Conservation (phyloP, 2,329 filamentous ascomycete genomes). For the Colletotrichum coccodes region DNA sequence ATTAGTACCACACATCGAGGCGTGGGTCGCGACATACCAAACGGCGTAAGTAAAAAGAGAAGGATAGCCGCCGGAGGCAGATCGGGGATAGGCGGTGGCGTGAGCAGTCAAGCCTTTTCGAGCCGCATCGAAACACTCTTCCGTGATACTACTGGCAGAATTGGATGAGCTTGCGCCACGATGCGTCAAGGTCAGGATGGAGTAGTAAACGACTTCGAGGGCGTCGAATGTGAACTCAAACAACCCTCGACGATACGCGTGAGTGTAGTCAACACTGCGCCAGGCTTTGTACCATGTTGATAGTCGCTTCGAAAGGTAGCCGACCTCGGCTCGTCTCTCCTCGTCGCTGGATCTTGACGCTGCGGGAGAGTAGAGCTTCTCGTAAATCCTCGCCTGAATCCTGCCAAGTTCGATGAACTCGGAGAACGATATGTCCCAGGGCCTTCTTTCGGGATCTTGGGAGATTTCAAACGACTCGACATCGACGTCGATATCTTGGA, state of each 20-base stretch:
- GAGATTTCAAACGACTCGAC: slow-evolving; percentile 20
- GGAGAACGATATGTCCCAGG: slow-evolving; percentile 26
- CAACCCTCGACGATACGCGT: slow-evolving; percentile 30
- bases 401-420: slow-evolving; percentile 29
- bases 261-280: slow-evolving; percentile 27
- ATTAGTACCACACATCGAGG: background rate
- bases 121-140: slow-evolving; percentile 34
- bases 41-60: slow-evolving; percentile 34
- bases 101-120: slow-evolving; percentile 33
- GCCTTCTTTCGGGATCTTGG: slow-evolving; percentile 2
- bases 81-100: slow-evolving; percentile 28
- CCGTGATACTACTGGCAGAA: slow-evolving; percentile 26
- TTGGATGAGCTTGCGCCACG: slow-evolving; percentile 31
- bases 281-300: slow-evolving; percentile 31
- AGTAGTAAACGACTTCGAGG: slow-evolving; percentile 35
- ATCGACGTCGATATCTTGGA: slow-evolving; percentile 35
- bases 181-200: slow-evolving; percentile 34
- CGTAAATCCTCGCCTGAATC: slow-evolving; percentile 31
- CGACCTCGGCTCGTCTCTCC: slow-evolving; percentile 1
- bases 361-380: slow-evolving; percentile 29
- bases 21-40: slow-evolving; percentile 20
- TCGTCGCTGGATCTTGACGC: background rate
- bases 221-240: slow-evolving; percentile 32
- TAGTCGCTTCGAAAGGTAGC: slow-evolving; percentile 21
- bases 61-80: slow-evolving; percentile 17